Conservation (phyloP, 164 flowering plant genomes). For the Umbellularia californica region DNA sequence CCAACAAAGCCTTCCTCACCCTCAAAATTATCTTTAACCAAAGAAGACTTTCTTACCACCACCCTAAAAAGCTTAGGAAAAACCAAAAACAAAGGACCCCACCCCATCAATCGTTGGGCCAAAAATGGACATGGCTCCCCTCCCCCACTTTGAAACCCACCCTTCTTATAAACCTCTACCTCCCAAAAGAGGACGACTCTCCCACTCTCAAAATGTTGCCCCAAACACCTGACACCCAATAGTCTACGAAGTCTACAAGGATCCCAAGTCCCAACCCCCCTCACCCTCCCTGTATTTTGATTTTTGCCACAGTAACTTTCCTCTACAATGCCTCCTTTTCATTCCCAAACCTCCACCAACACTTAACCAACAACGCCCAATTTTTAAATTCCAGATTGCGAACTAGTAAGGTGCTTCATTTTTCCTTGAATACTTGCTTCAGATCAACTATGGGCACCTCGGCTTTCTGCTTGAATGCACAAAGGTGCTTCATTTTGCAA, state of each 20-base stretch:
- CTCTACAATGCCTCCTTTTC: neutral
- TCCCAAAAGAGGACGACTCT: neutral
- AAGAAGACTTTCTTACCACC: too few species aligned
- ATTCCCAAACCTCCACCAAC: neutral
- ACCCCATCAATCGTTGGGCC: neutral
- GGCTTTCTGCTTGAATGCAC: too few species aligned
- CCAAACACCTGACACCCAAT: neutral
- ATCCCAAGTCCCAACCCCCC: neutral
- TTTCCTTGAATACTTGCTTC: too few species aligned
- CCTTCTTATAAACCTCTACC: neutral
- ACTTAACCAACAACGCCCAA: neutral
- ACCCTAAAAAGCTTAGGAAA: neutral
- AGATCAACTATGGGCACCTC: too few species aligned
- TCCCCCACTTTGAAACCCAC: neutral
- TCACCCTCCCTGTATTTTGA: neutral
- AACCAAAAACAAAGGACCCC: neutral
- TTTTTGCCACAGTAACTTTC: neutral
- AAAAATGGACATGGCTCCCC: neutral
- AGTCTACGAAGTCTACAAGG: neutral
- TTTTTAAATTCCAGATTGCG: neutral
- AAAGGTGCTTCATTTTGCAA: too few species aligned
- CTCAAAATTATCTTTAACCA: too few species aligned
- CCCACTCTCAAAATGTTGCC: neutral
- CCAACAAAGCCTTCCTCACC: too few species aligned
- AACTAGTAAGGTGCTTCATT: too few species aligned